These are phyloP conservation scores for Leucosporidium creatinivorum DNA, from an alignment of 768 basidiomycete genomes.

Conservation along the genomic window DNA sequence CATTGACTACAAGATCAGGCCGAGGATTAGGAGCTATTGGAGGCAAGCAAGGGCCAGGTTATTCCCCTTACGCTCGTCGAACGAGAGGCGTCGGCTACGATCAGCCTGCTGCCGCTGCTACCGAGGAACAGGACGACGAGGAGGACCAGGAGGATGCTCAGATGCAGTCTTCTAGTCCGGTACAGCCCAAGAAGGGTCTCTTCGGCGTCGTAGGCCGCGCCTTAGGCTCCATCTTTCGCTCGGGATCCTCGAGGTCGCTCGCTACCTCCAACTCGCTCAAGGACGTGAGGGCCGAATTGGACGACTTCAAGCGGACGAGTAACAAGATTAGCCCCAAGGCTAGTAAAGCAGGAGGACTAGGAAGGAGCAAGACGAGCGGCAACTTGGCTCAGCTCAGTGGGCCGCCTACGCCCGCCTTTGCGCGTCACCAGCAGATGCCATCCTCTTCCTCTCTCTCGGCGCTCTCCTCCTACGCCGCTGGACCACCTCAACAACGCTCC, in stretches of 20 bases:
- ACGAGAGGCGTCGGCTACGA: background rate
- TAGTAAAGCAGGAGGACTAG: too few relatives aligned
- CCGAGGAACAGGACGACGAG: background rate
- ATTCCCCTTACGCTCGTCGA: conserved; percentile 24
- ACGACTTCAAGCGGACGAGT: background rate
- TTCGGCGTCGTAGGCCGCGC: too few relatives aligned
- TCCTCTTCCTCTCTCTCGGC: conserved; percentile 23
- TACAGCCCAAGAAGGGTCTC: too few relatives aligned
- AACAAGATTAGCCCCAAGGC: background rate
- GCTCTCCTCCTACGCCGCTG: conserved; percentile 1
- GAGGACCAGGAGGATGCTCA: too few relatives aligned
- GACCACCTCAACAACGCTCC: background rate
- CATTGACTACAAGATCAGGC: background rate
- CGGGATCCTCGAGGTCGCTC: too few relatives aligned
- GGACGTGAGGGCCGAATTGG: background rate
- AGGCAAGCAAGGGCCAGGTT: conserved; percentile 12
- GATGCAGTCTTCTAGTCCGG: too few relatives aligned
- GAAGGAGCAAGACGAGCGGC: background rate
- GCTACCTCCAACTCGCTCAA: background rate
- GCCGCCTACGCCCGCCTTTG: background rate
- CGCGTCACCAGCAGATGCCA: background rate
- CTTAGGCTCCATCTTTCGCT: too few relatives aligned
- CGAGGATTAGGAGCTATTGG: conserved; percentile 23
- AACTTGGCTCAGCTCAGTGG: background rate
- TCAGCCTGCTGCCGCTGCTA: background rate